These are phyloP conservation scores for Arabis alpina DNA, from an alignment of 345 rosid genomes.

Conservation along the genomic window DNA sequence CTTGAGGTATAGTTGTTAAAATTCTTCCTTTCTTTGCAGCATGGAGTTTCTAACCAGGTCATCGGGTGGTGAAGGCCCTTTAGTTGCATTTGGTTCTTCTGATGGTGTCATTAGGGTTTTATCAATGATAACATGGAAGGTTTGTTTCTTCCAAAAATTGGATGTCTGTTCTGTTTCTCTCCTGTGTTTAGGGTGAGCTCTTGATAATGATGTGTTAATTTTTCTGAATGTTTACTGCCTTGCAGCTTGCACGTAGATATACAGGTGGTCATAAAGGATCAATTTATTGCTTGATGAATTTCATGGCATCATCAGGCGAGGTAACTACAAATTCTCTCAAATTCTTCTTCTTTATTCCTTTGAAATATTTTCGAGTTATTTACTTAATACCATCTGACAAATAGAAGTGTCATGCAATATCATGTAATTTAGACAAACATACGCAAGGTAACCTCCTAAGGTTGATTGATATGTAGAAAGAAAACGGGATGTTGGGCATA, in stretches of 20 bases:
- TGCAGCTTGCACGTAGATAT: conserved; percentile 94
- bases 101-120: conserved; percentile 99
- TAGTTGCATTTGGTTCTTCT: conserved; percentile 97
- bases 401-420: conserved; percentile 3
- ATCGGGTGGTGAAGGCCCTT: conserved; percentile 86
- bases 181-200: conserved; percentile 17
- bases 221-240: conserved; percentile 34
- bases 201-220: conserved; percentile 26
- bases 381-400: conserved; percentile 5
- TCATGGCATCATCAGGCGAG: conserved; percentile 98
- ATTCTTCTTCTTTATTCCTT: neutral
- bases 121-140: conserved; percentile 99
- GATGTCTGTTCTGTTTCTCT: conserved; percentile 4
- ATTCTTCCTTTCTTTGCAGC: conserved; percentile 51
- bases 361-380: conserved; percentile 1
- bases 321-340: conserved; percentile 49
- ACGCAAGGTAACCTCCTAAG: too few relatives aligned
- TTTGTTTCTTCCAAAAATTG: conserved; percentile 42
- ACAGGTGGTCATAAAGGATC: conserved; percentile 99
- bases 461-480: too few relatives aligned
- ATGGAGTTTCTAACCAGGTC: conserved; percentile 94
- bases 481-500: too few relatives aligned
- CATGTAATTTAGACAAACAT: neutral
- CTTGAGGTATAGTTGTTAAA: conserved; percentile 16
- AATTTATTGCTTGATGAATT: conserved; percentile 93